Conservation (phyloP, 106 monocot genomes). For the Platanthera guangdongensis region DNA sequence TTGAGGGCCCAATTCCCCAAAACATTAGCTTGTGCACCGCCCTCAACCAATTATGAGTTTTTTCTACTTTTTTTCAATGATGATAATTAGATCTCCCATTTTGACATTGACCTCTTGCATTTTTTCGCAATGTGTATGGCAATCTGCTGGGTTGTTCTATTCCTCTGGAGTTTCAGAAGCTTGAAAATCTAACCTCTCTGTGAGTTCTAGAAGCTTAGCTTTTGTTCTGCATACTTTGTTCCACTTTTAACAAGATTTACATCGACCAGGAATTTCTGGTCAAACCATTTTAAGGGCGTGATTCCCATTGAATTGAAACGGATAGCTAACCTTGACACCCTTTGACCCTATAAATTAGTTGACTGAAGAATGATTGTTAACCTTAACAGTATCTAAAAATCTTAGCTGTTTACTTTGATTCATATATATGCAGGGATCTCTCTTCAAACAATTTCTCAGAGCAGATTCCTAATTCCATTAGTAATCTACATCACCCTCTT, state of each 20-base stretch:
- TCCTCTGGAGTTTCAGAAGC: conserved; percentile 67
- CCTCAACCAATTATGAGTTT: conserved; percentile 79
- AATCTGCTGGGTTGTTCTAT: conserved; percentile 79
- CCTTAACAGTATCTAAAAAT: background rate
- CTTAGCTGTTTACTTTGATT: background rate
- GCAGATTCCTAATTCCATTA: conserved; percentile 65
- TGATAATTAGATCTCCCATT: background rate
- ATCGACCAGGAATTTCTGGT: conserved; percentile 71
- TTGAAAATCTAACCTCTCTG: conserved; percentile 89
- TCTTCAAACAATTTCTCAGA: conserved; percentile 78
- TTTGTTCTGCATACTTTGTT: background rate
- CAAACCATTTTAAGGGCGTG: conserved; percentile 67
- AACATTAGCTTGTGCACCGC: conserved; percentile 79
- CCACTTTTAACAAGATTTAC: background rate
- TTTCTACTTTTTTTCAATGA: background rate
- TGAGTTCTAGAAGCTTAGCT: conserved; percentile 31
- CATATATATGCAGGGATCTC: conserved; percentile 53
- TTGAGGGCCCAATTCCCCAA: too few species aligned
- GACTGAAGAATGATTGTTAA: background rate
- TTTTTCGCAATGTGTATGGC: conserved; percentile 72
- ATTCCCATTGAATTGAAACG: conserved; percentile 72
- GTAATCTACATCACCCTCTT: conserved; percentile 94
- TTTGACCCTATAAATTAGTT: conserved; percentile 64
- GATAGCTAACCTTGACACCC: conserved; percentile 87
- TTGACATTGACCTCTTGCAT: background rate